A percentile compares a stretch with the other conserved stretches of the same genome.
phyloP scores from a whole-genome alignment of 208 protist genomes.

The Jaenimonas drosophilae region DNA sequence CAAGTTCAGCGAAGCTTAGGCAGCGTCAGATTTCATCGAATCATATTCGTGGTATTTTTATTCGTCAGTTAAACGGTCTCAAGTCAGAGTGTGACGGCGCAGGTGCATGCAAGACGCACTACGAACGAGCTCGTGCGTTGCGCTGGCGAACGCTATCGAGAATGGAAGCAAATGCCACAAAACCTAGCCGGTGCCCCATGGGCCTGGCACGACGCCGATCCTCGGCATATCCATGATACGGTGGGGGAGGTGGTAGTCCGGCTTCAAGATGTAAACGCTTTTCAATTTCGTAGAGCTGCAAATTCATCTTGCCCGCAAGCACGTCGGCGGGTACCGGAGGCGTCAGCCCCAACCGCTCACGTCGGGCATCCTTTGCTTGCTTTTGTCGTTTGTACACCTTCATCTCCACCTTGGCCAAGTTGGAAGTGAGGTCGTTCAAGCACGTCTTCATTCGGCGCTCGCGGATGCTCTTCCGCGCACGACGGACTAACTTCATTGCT shows the following conservation, averaged over 20 bases:
- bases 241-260: slow-evolving; percentile 47
- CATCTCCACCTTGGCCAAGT: slow-evolving; percentile 79
- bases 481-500: slow-evolving; percentile 76
- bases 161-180: slow-evolving; percentile 59
- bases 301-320: slow-evolving; percentile 54
- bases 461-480: slow-evolving; percentile 79
- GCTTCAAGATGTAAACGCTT: slow-evolving; percentile 75
- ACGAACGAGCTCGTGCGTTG: too few relatives aligned
- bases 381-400: slow-evolving; percentile 57
- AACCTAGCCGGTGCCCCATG: slow-evolving; percentile 45
- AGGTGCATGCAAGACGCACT: too few relatives aligned
- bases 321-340: slow-evolving; percentile 42
- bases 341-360: slow-evolving; percentile 17
- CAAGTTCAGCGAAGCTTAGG: too few relatives aligned
- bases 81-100: too few relatives aligned
- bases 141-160: too few relatives aligned
- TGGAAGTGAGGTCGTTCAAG: slow-evolving; percentile 70
- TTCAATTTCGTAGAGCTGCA: slow-evolving; percentile 72
- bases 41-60: too few relatives aligned
- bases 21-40: too few relatives aligned
- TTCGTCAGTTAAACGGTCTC: too few relatives aligned
- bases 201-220: neutral
- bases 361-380: slow-evolving; percentile 21
- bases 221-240: slow-evolving; percentile 41
- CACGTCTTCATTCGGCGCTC: slow-evolving; percentile 84